Base-by-base conservation (phyloP, 2,329 filamentous ascomycete species). In the Cladophialophora psammophila region DNA sequence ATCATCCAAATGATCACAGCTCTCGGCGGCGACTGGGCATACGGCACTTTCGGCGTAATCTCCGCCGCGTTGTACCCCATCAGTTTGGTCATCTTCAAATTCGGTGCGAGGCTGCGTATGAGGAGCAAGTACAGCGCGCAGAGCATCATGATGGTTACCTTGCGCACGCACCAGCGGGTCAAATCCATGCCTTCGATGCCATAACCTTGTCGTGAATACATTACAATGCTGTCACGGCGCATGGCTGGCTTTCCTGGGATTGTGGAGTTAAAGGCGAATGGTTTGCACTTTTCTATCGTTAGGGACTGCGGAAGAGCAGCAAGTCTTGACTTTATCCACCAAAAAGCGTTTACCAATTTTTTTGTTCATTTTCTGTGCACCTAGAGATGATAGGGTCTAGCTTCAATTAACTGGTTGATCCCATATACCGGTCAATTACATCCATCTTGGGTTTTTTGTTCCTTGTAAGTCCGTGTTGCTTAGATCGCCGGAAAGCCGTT, bases 21-120 rank as follows among this genome's bases (percentile, higher is more conserved):
- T 20, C n/a, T 48, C n/a, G 42, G 42, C 42, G 42, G 42, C 42
- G n/a, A 48, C 42, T 48, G 42, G 42, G 42, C 42, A 3, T 48
- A 48, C 42, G 42, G n/a, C n/a, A 48, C 42, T 7, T 48, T 48
- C 18, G 42, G 42, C n/a, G 42, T 48, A 6, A 48, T 48, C n/a
- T 48, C 42, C 42, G 42, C 42, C n/a, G 42, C 42, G 18, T 12
- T 48, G 42, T 48, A 48, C 42, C 42, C 42, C 10, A 48, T 48
- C n/a, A 48, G n/a, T 10, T 5, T 48, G 6, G 42, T 48, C 42
- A n/a, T 48, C 8, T 48, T 48, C 42, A 48, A 48, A 7, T 48
- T 48, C 42, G 42, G 42, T 10, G 42, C 42, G 42, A 7, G 42
- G 3, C 42, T 48, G 42, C 42, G 42, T 10, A 20, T 20, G 42